Evolutionary conservation across 352 stramenopile species (phyloP), one percentile per base, ranked within the genome.

Genomic region (Thraustotheca clavata): DNA sequence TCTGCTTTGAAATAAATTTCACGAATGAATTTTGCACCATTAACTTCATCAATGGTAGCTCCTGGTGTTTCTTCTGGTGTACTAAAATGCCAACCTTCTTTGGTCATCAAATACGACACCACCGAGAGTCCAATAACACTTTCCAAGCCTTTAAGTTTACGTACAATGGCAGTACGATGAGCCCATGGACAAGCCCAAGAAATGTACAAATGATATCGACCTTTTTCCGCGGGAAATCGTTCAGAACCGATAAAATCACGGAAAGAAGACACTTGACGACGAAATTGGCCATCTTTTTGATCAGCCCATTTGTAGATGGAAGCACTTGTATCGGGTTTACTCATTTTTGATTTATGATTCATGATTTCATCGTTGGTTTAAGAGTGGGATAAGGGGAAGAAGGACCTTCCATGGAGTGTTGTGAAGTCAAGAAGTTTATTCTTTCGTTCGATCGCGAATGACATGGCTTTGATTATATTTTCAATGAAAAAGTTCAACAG

Each of bases 121-220:
- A 98, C 76, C 14, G 91, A 96, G 27, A 98, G 73, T 1, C 83
- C 85, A 66, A 99, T 96, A 63, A 94, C 76, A 68, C 98, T 81
- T 68, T 99, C 78, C 29, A 99, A 74, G 0, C 94, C 95, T 74
- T 99, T 99, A 36, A 98, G 68, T 12, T 90, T 76, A 47, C 96
- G 73, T 46, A 94, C 87, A 31, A 93, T 84, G 14, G 97, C 67
- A 50, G 77, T 89, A 52, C 82, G 80, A 59, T 80, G 76, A 0
- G 84, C 82, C 80, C 80, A 93, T 31, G 96, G 96, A 77, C 96
- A 99, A 33, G 96, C 96, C 29, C 94, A 80, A 55, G 91, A 96
- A 33, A 98, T 88, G 79, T 98, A 98, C 27, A 99, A 75, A 75
- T 98, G 95, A 77, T 99, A 91, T 33, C 83, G 80, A 41, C 67